Evolutionary conservation across 176 grass and related monocot species (phyloP).

Genomic region (Oryza nivara): DNA sequence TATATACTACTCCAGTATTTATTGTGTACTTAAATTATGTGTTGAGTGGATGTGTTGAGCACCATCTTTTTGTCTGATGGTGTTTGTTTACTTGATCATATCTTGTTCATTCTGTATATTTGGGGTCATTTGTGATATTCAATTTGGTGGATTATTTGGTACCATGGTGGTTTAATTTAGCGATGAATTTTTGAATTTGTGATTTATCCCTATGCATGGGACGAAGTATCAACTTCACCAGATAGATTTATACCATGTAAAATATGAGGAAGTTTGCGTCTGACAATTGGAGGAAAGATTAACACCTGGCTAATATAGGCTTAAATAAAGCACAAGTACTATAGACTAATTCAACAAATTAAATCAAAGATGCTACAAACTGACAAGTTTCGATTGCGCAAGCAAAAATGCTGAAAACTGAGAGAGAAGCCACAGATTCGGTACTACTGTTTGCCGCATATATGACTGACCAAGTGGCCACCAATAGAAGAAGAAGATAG

Average conservation of each 20-base stretch:
- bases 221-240: neutral
- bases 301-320: neutral
- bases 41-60: neutral
- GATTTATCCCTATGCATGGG: neutral
- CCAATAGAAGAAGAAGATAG: neutral
- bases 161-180: neutral
- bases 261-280: neutral
- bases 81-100: neutral
- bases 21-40: neutral
- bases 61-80: neutral
- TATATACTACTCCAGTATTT: too few relatives aligned
- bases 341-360: neutral
- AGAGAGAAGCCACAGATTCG: neutral
- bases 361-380: neutral
- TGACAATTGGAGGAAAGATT: neutral
- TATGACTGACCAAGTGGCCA: neutral
- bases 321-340: neutral
- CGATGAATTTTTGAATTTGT: neutral
- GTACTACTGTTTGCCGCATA: neutral
- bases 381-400: neutral
- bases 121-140: neutral
- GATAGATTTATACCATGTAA: neutral
- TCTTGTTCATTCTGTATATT: neutral
- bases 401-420: neutral
- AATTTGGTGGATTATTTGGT: neutral